Percentiles rank a stretch among this genome's conserved stretches.
Conservation (phyloP, 2,329 filamentous ascomycete species). For the Bipolaris victoriae region DNA sequence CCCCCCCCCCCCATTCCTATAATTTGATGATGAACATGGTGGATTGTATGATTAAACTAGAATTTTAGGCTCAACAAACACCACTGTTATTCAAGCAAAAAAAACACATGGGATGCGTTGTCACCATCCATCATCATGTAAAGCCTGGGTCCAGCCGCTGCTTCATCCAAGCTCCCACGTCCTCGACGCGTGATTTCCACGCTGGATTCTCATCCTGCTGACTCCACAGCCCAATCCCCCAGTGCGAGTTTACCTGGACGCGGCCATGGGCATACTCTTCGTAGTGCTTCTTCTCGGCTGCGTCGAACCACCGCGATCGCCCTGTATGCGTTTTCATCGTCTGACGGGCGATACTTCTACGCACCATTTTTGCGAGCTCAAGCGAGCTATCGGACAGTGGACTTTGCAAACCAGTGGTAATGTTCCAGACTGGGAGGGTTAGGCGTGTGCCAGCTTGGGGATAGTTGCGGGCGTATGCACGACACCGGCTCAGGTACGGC, state of each 20-base stretch:
- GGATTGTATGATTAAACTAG: not conserved
- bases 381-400: constrained; percentile 50
- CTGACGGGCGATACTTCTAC: constrained; percentile 49
- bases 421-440: constrained; percentile 50
- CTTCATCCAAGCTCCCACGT: constrained; percentile 40
- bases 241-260: constrained; percentile 21
- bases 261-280: constrained; percentile 33
- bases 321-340: constrained; percentile 32
- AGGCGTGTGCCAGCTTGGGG: constrained; percentile 51
- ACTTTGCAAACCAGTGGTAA: constrained; percentile 49
- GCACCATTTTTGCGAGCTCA: constrained; percentile 51
- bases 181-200: constrained; percentile 22
- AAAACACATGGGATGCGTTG: too few species aligned
- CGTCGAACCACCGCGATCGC: constrained; percentile 32
- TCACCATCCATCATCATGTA: not conserved
- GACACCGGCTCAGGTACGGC: constrained; percentile 37
- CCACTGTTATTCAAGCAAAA: too few species aligned
- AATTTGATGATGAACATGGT: too few species aligned
- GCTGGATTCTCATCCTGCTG: constrained; percentile 12
- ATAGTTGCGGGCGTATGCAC: constrained; percentile 49
- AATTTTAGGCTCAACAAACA: not conserved
- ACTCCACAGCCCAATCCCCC: constrained; percentile 38
- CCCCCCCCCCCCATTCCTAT: not conserved
- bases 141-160: constrained; percentile 19
- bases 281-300: constrained; percentile 36